These are phyloP conservation scores for Neobulgaria alba DNA, from an alignment of 2,329 filamentous ascomycete genomes.

Conservation along the genomic window DNA sequence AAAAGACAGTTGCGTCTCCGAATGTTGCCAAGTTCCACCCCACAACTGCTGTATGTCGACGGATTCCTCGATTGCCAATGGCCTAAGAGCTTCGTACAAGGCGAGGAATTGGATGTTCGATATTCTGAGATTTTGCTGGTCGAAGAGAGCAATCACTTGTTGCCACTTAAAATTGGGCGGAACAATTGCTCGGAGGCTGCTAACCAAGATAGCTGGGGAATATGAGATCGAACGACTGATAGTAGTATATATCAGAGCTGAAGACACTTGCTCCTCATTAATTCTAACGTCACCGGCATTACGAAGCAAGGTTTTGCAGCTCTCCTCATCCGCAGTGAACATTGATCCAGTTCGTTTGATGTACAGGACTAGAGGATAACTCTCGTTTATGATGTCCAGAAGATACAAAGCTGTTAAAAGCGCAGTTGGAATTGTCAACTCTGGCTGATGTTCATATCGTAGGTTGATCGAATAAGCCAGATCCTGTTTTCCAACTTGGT, in stretches of 20 bases:
- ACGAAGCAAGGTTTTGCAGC: conserved; percentile 47
- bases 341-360: conserved; percentile 69
- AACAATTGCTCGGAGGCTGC: conserved; percentile 53
- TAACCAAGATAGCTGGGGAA: conserved; percentile 47
- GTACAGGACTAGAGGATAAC: conserved; percentile 51
- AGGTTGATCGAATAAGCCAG: conserved; percentile 53
- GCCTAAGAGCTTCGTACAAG: conserved; percentile 70
- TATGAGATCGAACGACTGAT: conserved; percentile 48
- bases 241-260: conserved; percentile 60
- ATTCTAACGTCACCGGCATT: conserved; percentile 46
- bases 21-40: conserved; percentile 81
- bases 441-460: conserved; percentile 45
- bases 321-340: conserved; percentile 68
- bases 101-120: conserved; percentile 72
- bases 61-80: conserved; percentile 54
- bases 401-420: conserved; percentile 65
- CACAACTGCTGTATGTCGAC: conserved; percentile 85
- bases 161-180: conserved; percentile 59
- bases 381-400: conserved; percentile 53
- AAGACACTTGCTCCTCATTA: conserved; percentile 73
- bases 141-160: conserved; percentile 69
- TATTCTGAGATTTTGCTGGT: conserved; percentile 67
- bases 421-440: conserved; percentile 55
- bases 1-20: conserved; percentile 88
- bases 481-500: conserved; percentile 63